Base-by-base conservation (phyloP, 192 early-diverging fungal species). In the Coemansia sp. region DNA sequence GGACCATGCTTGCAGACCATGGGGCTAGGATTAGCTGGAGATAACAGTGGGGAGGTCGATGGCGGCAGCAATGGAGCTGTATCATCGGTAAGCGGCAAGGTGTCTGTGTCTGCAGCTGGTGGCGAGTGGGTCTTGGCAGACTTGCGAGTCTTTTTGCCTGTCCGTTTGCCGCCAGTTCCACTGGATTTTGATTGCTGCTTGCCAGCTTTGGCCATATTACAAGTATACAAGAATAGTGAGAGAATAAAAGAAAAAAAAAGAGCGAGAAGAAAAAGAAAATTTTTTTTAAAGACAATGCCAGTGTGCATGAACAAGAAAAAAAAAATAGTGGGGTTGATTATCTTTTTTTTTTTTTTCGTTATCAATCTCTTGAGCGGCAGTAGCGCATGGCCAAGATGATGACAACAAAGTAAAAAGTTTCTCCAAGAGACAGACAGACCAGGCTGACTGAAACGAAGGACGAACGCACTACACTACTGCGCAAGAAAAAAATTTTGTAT, bases 111-210 rank as follows among this genome's bases (percentile, higher is more conserved):
- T 8, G 55, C 55, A 6, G 55, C 7, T 32, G 11, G 55, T 16
- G 55, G 17, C 30, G 55, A 26, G 28, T 35, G 55, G 2, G 35
- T 0, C 59, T 61, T 61, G 17, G 10, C 52, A 10, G 19, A 21
- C 37, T 61, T 61, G n/a, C 59, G 59, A 3, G 21, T 23, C 59
- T 61, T 61, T 40, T 61, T 61, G 38, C 59, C 59, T 1, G 59
- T 6, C 21, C 59, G 59, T 38, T 61, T 61, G 17, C 37, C 19
- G n/a, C 30, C 55, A 58, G 55, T 9, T 58, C 55, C 55, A 13
- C 59, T 40, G 14, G 35, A 3, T 40, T 61, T 61, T 61, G 37
- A 40, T 32, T 19, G 35, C 11, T 39, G 35, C 37, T 66, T 66
- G 38, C 50, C 50, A 42, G 38, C 28, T 57, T 67, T 55, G 4